These are phyloP conservation scores for Fraxinus cuspidata DNA, from an alignment of 257 asterid species.

Conservation along the genomic window DNA sequence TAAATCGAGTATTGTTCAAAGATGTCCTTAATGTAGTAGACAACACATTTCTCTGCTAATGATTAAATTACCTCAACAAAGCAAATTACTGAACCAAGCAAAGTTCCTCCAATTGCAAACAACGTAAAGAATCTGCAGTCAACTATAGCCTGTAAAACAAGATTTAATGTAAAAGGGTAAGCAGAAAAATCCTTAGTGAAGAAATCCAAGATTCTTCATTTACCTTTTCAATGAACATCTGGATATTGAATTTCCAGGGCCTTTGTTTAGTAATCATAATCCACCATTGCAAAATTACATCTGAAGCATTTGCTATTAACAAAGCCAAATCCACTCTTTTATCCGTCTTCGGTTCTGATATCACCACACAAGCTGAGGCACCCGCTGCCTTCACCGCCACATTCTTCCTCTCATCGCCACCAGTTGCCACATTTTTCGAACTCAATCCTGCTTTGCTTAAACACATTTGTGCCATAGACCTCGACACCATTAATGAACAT, in stretches of 20 bases:
- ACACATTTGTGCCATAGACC: constrained; percentile 30
- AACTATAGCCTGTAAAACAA: constrained; percentile 56
- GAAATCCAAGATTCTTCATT: background rate
- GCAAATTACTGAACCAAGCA: constrained; percentile 68
- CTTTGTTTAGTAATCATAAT: constrained; percentile 30
- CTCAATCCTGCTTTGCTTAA: constrained; percentile 33
- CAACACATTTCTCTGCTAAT: background rate
- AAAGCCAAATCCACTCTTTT: constrained; percentile 37
- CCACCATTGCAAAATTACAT: constrained; percentile 29
- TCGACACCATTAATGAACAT: background rate
- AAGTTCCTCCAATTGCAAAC: constrained; percentile 78
- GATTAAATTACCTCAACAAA: constrained; percentile 56
- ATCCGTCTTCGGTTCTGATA: constrained; percentile 42
- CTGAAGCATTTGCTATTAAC: constrained; percentile 29
- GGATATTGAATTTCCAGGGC: constrained; percentile 47
- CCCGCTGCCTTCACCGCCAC: constrained; percentile 40
- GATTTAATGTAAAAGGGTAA: background rate
- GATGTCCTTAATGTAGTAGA: background rate
- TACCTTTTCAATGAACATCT: constrained; percentile 73
- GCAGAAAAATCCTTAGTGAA: too few species aligned
- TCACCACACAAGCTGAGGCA: constrained; percentile 24
- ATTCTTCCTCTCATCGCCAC: constrained; percentile 31
- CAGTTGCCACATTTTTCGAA: constrained; percentile 17
- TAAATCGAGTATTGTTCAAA: too few species aligned
- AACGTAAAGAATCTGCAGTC: constrained; percentile 83